Evolutionary conservation across 768 basidiomycete species (phyloP), one percentile per base, ranked within the genome.

Genomic region (Xerocomellus chrysenteron): DNA sequence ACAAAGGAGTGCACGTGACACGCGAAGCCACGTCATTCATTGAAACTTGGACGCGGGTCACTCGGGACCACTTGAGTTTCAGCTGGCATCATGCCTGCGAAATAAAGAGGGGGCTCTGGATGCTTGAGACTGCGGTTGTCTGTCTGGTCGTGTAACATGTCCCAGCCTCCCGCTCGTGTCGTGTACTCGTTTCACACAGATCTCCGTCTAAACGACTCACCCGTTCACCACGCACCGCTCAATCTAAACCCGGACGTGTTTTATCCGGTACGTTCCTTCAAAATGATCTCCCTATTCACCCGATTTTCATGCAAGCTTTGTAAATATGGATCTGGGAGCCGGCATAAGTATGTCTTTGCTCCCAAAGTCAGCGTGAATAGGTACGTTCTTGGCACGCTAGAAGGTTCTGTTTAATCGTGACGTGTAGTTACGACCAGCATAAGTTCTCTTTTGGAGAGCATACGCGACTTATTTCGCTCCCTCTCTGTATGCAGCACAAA

Each of bases 361-460:
- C 50, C 44, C 36, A 40, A 39, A 45, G 45, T 48, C 30, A 41
- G 50, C 35, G 47, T 60, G 33, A 61, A 60, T 36, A 43, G 56
- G 56, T 58, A 47, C 17, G 55, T 46, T 44, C 36, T 44, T 35
- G 45, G 32, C 26, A 33, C 21, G 47, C 44, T 32, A 28, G 36
- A 45, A 12, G 43, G 17, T 30, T 24, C 32, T 50, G 17, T 46
- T 54, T 51, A 13, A 39, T 40, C 50, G 33, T 57, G 49, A 49
- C 58, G 14, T 26, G 58, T 33, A 36, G 46, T 46, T 44, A 55
- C 58, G 39, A 45, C 46, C 53, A 53, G 52, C 39, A 51, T 39
- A 45, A 45, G 14, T 50, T 54, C 52, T 53, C 50, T 54, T 64
- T 61, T 64, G 43, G 50, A 60, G 62, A 21, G 42, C 28, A 45